Conservation (phyloP, 163 green algal species). For the Trebouxia gelatinosa region DNA sequence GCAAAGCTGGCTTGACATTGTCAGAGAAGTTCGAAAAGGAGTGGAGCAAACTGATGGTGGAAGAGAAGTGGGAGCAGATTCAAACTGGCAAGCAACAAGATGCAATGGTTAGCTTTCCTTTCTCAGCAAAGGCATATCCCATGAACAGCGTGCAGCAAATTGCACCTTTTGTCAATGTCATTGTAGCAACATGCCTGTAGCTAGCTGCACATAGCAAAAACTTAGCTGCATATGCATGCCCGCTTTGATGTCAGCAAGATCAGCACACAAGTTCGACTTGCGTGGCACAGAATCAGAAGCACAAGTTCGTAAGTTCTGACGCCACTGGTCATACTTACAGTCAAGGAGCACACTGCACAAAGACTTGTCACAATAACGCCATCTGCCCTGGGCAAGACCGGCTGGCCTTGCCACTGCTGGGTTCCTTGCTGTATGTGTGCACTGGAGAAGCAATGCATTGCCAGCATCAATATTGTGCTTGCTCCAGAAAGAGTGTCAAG, state of each 20-base stretch:
- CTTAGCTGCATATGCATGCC: neutral
- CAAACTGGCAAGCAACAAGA: conserved; percentile 44
- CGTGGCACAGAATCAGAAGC: too few relatives aligned
- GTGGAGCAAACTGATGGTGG: conserved; percentile 54
- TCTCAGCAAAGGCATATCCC: neutral
- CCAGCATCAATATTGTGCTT: too few relatives aligned
- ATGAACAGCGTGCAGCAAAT: neutral
- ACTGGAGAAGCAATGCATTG: too few relatives aligned
- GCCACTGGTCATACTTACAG: too few relatives aligned
- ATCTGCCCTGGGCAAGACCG: too few relatives aligned
- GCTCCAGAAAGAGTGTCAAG: too few relatives aligned
- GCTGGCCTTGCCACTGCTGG: too few relatives aligned
- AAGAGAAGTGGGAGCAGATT: conserved; percentile 53
- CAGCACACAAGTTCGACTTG: neutral
- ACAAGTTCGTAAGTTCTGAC: too few relatives aligned
- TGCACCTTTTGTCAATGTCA: neutral
- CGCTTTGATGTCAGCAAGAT: neutral
- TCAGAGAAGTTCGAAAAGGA: conserved; percentile 68
- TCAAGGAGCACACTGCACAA: too few relatives aligned
- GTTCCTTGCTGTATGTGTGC: too few relatives aligned
- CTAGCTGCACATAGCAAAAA: neutral
- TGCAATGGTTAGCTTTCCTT: conserved; percentile 28
- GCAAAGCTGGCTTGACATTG: conserved; percentile 58
- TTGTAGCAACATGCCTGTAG: neutral
- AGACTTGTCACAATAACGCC: too few relatives aligned